Percentiles rank a stretch among this genome's conserved stretches.
phyloP scores from a whole-genome alignment of 306 rosid genomes.

The Sicyos baderoa region DNA sequence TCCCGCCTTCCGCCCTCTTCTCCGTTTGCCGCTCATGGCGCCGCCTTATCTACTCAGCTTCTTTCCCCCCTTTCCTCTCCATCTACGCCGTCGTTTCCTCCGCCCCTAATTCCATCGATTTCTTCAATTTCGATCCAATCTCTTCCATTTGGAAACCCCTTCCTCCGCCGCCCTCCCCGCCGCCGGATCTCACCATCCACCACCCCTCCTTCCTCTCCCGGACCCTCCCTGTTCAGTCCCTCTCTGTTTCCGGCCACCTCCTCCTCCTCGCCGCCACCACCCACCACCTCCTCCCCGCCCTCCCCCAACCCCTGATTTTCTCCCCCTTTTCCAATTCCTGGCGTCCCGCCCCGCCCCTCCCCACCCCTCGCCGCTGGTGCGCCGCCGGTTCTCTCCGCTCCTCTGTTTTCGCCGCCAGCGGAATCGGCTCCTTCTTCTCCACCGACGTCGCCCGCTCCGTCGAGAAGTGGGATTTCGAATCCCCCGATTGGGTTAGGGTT shows the following conservation, averaged over 20 bases:
- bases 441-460: conserved; percentile 39
- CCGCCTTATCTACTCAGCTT: conserved; percentile 50
- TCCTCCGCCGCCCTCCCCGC: conserved; percentile 28
- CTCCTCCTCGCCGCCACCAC: conserved; percentile 71
- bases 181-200: conserved; percentile 41
- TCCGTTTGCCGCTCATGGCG: conserved; percentile 66
- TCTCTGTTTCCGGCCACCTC: conserved; percentile 40
- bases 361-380: conserved; percentile 75
- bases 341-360: conserved; percentile 43
- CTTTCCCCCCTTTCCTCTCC: conserved; percentile 65
- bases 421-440: conserved; percentile 63
- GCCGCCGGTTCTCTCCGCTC: conserved; percentile 33
- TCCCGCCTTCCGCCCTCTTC: conserved; percentile 45
- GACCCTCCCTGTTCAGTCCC: conserved; percentile 53
- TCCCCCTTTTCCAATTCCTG: conserved; percentile 34
- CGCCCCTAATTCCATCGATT: conserved; percentile 24
- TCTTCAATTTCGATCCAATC: conserved; percentile 53
- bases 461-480: conserved; percentile 39
- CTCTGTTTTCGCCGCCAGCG: conserved; percentile 59
- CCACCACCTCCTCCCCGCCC: conserved; percentile 45
- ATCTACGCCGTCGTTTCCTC: conserved; percentile 44
- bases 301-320: conserved; percentile 55
- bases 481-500: conserved; percentile 43
- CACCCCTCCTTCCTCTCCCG: conserved; percentile 87
- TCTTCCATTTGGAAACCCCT: conserved; percentile 41